Evolutionary conservation across 2,329 filamentous ascomycete genomes (phyloP), one percentile per base, ranked within the genome.

Genomic region (Capronia epimyces): DNA sequence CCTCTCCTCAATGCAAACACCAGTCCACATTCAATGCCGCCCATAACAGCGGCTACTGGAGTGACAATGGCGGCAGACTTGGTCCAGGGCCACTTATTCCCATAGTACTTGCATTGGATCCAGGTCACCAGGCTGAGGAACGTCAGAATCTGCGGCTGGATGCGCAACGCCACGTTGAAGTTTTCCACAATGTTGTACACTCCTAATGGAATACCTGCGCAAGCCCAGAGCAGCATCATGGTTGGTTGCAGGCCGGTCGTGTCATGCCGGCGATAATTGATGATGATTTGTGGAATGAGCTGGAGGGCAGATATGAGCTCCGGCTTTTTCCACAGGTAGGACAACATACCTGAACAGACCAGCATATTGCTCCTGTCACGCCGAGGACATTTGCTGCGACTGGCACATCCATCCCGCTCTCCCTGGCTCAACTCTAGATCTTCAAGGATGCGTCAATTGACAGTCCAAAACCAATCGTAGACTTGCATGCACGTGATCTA

Each of bases 171-270:
- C 34, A 79, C 62, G 53, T 77, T 79, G 66, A 78, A 77, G 13
- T 72, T 61, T 46, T 73, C 69, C 1, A 75, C 74, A 29, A 80
- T 78, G 56, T 79, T 80, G 64, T 80, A 80, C 10, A 79, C 76
- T 1, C 83, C 84, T 0, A 87, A 70, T 0, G 83, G 83, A 0
- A 86, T 78, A 0, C 83, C 83, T 1, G 83, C 83, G 69, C 75
- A 79, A 0, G 81, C 80, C 76, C 83, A 87, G 1, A 86, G 72
- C 64, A 87, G 76, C 82, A 87, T 86, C 83, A 87, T 86, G 0
- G 80, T 79, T 0, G 79, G 75, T 43, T 86, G 82, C 0, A 87
- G 71, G 0, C 83, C 83, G 0, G 72, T 77, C 1, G 82, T 82
- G 69, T 84, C 75, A 63, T 86, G 82, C 1, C 83, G 73, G 3